phyloP scores from a whole-genome alignment of 2,329 filamentous ascomycete species.

The Aureobasidium sp. region DNA sequence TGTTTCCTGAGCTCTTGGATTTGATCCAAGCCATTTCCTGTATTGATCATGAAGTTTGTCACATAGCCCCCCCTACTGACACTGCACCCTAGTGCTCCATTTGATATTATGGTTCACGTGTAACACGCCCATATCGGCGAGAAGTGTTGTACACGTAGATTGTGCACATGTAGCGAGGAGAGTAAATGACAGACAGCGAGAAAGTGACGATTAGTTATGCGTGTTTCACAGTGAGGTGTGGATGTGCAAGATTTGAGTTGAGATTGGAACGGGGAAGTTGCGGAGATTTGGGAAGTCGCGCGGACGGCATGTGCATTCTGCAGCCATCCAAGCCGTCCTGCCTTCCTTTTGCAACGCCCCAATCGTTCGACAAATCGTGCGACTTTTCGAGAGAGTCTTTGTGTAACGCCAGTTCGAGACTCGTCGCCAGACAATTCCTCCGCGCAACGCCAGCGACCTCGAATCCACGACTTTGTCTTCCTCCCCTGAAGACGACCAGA shows the following conservation, averaged over 20 bases:
- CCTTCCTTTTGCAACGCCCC: neutral
- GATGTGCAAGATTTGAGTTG: neutral
- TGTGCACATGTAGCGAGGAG: neutral
- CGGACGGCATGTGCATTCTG: neutral
- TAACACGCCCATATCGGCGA: too few species aligned
- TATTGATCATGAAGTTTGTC: too few species aligned
- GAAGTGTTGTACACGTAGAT: neutral
- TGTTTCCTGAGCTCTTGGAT: too few species aligned
- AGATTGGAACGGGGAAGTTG: slow-evolving; percentile 7
- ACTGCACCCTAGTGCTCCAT: too few species aligned
- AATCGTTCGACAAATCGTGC: slow-evolving; percentile 8
- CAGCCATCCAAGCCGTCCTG: neutral
- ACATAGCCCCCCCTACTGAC: too few species aligned
- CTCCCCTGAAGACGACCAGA: neutral
- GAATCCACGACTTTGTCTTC: neutral
- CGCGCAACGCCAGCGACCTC: neutral
- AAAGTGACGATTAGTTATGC: neutral
- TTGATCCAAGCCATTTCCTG: too few species aligned
- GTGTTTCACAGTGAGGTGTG: slow-evolving; percentile 2
- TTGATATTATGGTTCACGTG: too few species aligned
- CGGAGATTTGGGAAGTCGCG: slow-evolving; percentile 6
- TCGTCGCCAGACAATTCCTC: neutral
- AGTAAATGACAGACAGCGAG: neutral
- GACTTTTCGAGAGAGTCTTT: neutral
- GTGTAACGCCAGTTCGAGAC: neutral